Conservation (phyloP, 192 early-diverging fungal species). For the Rhizoclosmatium globosum region DNA sequence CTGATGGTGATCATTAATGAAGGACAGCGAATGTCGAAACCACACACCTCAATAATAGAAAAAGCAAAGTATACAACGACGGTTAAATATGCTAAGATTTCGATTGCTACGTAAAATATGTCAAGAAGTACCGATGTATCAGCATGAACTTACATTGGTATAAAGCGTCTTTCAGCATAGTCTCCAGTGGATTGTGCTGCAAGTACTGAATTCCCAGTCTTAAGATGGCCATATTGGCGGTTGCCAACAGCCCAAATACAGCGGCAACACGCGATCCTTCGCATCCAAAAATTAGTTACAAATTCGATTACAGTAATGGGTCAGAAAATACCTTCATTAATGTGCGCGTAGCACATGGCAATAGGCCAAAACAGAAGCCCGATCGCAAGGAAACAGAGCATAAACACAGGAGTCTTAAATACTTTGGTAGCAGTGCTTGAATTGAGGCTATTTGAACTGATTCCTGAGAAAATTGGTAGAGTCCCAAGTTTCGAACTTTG, state of each 20-base stretch:
- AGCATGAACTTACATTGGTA: constrained; percentile 7
- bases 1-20: too few species aligned
- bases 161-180: not conserved
- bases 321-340: not conserved
- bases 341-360: constrained; percentile 21
- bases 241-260: not conserved
- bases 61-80: too few species aligned
- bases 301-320: too few species aligned
- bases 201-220: not conserved
- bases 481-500: too few species aligned
- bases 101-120: not conserved
- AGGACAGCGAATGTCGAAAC: too few species aligned
- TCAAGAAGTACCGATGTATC: not conserved
- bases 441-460: too few species aligned
- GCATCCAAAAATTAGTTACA: too few species aligned
- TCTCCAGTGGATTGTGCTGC: not conserved
- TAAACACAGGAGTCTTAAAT: too few species aligned
- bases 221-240: not conserved
- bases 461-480: too few species aligned
- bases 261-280: constrained; percentile 13
- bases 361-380: constrained; percentile 29
- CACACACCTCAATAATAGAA: too few species aligned
- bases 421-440: too few species aligned
- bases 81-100: constrained; percentile 6
- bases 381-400: constrained; percentile 6